Percentiles rank a stretch among this genome's conserved stretches.
Conservation (phyloP, 208 protist genomes). For the Wallacemonas rigidus region DNA sequence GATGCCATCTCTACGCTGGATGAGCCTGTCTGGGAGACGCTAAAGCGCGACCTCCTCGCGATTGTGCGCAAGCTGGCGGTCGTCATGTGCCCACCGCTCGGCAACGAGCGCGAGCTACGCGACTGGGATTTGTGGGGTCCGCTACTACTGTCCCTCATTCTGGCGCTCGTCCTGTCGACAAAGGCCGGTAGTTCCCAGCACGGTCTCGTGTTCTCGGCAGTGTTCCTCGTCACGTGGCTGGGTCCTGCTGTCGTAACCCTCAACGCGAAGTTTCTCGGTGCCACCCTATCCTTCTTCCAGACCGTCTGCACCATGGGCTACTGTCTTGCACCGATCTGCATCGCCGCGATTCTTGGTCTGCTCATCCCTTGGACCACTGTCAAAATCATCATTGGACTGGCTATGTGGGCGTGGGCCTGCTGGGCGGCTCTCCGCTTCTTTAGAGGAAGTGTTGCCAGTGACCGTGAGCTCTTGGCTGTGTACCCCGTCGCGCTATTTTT, state of each 20-base stretch:
- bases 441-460: slow-evolving; percentile 40
- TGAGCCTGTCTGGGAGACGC: slow-evolving; percentile 62
- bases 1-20: slow-evolving; percentile 64
- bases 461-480: slow-evolving; percentile 71
- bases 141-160: slow-evolving; percentile 85
- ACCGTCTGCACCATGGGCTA: slow-evolving; percentile 95
- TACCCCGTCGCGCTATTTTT: slow-evolving; percentile 95
- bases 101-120: slow-evolving; percentile 46
- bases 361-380: slow-evolving; percentile 36
- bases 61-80: slow-evolving; percentile 73
- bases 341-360: slow-evolving; percentile 53
- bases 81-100: slow-evolving; percentile 62
- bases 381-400: slow-evolving; percentile 57
- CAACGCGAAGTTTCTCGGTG: slow-evolving; percentile 92
- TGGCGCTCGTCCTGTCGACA: slow-evolving; percentile 67
- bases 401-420: slow-evolving; percentile 78
- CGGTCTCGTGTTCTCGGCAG: slow-evolving; percentile 79
- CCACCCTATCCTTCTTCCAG: slow-evolving; percentile 93
- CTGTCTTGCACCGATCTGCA: slow-evolving; percentile 86
- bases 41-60: slow-evolving; percentile 64
- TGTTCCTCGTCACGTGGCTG: slow-evolving; percentile 91
- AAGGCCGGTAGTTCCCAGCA: slow-evolving; percentile 40
- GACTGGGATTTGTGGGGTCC: slow-evolving; percentile 95
- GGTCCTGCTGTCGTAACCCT: slow-evolving; percentile 88
- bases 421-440: slow-evolving; percentile 93